Conservation (phyloP, 371 early-diverging fungal genomes). For the Rhizomucor pusillus region DNA sequence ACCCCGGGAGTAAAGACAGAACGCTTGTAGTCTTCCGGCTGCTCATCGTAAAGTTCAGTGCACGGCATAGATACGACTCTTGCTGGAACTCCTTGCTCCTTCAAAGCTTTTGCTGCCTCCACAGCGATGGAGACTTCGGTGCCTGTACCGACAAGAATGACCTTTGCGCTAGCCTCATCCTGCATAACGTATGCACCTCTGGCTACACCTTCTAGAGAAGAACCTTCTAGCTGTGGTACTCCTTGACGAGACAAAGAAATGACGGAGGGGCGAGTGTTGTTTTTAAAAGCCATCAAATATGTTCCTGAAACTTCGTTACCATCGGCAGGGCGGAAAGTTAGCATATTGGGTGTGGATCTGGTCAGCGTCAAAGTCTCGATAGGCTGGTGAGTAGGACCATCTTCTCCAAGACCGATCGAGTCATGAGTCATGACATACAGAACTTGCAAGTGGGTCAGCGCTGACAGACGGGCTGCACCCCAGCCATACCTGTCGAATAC, state of each 20-base stretch:
- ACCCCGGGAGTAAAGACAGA: slow-evolving; percentile 76
- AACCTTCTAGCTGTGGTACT: slow-evolving; percentile 85
- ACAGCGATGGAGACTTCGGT: slow-evolving; percentile 89
- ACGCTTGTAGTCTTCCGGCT: slow-evolving; percentile 75
- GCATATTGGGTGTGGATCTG: slow-evolving; percentile 92
- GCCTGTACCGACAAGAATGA: slow-evolving; percentile 87
- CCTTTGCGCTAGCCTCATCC: slow-evolving; percentile 48
- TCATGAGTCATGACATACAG: slow-evolving; percentile 99
- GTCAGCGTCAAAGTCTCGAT: slow-evolving; percentile 93
- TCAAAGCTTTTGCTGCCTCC: slow-evolving; percentile 71
- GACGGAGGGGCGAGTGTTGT: slow-evolving; percentile 75
- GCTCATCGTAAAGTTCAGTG: slow-evolving; percentile 87
- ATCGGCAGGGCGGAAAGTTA: slow-evolving; percentile 93
- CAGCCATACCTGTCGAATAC: slow-evolving; percentile 54
- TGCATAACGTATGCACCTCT: slow-evolving; percentile 78
- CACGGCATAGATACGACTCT: slow-evolving; percentile 95
- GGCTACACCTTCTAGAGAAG: slow-evolving; percentile 73
- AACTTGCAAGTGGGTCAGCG: slow-evolving; percentile 83
- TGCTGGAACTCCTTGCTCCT: slow-evolving; percentile 48
- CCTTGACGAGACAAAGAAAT: slow-evolving; percentile 94
- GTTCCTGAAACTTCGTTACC: slow-evolving; percentile 94
- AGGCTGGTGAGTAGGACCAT: slow-evolving; percentile 99
- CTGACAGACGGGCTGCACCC: slow-evolving; percentile 91
- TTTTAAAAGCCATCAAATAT: slow-evolving; percentile 76
- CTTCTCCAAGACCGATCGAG: slow-evolving; percentile 98